Evolutionary conservation across 2,329 filamentous ascomycete species (phyloP), one percentile per base, ranked within the genome.

Genomic region (Epichloe hybrida): DNA sequence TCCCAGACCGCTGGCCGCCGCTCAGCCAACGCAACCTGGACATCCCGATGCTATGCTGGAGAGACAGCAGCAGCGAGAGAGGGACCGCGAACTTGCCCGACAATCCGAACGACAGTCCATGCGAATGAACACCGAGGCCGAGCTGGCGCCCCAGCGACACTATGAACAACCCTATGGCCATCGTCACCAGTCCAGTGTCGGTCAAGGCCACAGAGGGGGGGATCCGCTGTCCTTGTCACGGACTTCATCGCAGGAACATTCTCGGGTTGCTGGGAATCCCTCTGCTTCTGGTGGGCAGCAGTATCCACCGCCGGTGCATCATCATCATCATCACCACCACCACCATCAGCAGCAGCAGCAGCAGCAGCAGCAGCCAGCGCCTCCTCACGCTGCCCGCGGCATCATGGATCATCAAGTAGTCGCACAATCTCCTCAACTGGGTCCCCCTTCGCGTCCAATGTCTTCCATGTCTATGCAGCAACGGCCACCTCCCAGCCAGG

Each of bases 61-160:
- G 50, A 20, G 59, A 57, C 51, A 56, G 59, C 50, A 56, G 50
- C 38, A 56, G 50, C 38, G 56, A 55, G 50, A 56, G 48, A 43
- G 52, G 48, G 52, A 49, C 50, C 54, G 51, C n/a, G 52, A 62
- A 34, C 39, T 49, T 3, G 31, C 47, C 13, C 36, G 50, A 52
- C 8, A 50, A 59, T 53, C 42, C 5, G 63, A 66, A 44, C 57
- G 62, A 13, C 63, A 62, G 44, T 53, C 63, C n/a, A 52, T 66
- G 51, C 59, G 62, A 13, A 58, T 77, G 46, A 77, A 78, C 60
- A 73, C 76, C 55, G 76, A 79, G 55, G 69, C 69, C 3, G 75
- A 77, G 43, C 59, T 61, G n/a, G 56, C 59, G 12, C 61, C 60
- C 12, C 66, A 65, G 37, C 68, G 67, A 51, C 72, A 69, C 38